Evolutionary conservation across 2,329 filamentous ascomycete genomes (phyloP), one percentile per base, ranked within the genome.

Genomic region (Aspergillus floridensis): DNA sequence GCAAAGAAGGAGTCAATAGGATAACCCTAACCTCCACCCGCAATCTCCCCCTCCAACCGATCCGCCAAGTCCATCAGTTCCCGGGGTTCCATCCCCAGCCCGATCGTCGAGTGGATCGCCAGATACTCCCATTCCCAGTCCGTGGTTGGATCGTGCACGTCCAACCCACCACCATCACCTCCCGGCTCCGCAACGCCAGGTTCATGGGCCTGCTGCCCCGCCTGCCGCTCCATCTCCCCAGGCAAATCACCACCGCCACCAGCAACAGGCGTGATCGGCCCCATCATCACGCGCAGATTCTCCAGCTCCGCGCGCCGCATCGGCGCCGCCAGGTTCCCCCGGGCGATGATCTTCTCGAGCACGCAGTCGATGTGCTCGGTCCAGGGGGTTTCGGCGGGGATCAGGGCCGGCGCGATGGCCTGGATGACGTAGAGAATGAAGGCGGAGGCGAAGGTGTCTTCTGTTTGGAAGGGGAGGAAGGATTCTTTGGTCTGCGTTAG

Each of bases 401-500:
- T 69, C 1, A 78, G 65, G 0, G 69, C 69, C 0, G 76, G 76
- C n/a, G 70, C 72, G 38, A 67, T 63, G 5, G 65, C 59, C 19
- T 56, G 60, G 16, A 78, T 71, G 0, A 79, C 65, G 16, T 76
- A 72, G 2, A 79, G 69, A 1, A 79, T 68, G 38, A 79, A 77
- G 0, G 76, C 74, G 1, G 76, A 78, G 0, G 76, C 77, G 7
- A 74, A 79, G 5, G 77, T 76, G 41, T 77, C 75, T 58, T 79
- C 76, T 11, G 78, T 70, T 48, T 79, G 76, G 12, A 78, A 79
- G 0, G 76, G 76, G 1, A 29, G 26, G 26, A 29, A 29, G 26
- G 26, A 29, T 29, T 29, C 26, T 29, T 10, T n/a, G n/a, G n/a
- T 22, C 22, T 5, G 26, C 3, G 7, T 29, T 8, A 29, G 26